phyloP scores from a whole-genome alignment of 2,329 filamentous ascomycete species.

The Trematosphaeria pertusa region DNA sequence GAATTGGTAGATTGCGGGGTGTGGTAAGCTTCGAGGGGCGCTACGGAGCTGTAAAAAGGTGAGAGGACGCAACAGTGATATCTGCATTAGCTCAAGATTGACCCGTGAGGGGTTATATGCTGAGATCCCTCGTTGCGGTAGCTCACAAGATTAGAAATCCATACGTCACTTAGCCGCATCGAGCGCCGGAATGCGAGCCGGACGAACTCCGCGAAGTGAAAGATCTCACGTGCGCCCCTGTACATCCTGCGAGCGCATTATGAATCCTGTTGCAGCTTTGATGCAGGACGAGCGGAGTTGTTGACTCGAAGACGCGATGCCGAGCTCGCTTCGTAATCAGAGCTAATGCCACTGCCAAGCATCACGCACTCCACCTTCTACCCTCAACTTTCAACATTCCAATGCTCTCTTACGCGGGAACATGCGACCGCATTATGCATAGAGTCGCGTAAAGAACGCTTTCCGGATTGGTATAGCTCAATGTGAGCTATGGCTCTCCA shows the following conservation, averaged over 20 bases:
- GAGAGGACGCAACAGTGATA: constrained; percentile 30
- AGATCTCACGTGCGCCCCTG: too few relatives aligned
- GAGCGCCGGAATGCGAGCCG: too few relatives aligned
- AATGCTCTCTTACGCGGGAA: too few relatives aligned
- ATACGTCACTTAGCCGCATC: constrained; percentile 8
- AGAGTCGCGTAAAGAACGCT: too few relatives aligned
- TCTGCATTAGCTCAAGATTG: constrained; percentile 16
- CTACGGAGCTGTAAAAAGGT: constrained; percentile 22
- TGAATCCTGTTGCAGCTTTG: not conserved
- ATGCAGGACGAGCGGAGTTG: too few relatives aligned
- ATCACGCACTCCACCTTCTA: too few relatives aligned
- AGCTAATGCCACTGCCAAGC: not conserved
- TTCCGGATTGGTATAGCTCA: too few relatives aligned
- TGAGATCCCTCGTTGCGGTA: constrained; percentile 10
- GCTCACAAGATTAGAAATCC: not conserved
- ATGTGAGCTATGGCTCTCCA: too few relatives aligned
- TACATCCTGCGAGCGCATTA: not conserved
- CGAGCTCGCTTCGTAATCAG: constrained; percentile 1
- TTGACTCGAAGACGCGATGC: constrained; percentile 1
- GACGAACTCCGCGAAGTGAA: too few relatives aligned
- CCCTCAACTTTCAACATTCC: too few relatives aligned
- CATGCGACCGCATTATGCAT: too few relatives aligned
- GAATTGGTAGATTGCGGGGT: constrained; percentile 17
- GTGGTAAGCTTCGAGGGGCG: constrained; percentile 17
- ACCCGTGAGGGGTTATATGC: constrained; percentile 36